phyloP scores from a whole-genome alignment of 805 yeast genomes.

The Blastobotrys mokoenaii region DNA sequence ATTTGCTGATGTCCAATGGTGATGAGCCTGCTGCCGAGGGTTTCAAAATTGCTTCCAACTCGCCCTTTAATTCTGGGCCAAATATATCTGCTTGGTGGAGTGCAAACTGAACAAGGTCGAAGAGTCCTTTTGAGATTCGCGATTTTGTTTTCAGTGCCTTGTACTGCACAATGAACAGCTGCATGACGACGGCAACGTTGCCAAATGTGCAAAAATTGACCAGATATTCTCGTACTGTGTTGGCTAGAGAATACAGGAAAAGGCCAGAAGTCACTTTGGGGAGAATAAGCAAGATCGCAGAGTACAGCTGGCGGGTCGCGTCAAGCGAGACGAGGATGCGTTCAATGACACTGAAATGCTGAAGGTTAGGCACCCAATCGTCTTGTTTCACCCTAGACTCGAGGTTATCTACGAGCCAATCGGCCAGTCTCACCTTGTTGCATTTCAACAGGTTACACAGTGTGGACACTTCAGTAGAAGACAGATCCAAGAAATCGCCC shows the following conservation, averaged over 20 bases:
- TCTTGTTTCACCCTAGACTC: neutral
- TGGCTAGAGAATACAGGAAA: conserved; percentile 36
- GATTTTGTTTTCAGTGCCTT: conserved; percentile 12
- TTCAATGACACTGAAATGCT: conserved; percentile 37
- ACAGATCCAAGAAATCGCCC: conserved; percentile 2
- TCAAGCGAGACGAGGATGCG: conserved; percentile 50
- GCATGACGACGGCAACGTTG: conserved; percentile 14
- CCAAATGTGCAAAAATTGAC: conserved; percentile 17
- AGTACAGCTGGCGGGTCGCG: conserved; percentile 23
- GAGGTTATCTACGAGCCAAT: conserved; percentile 5
- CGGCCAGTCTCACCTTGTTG: conserved; percentile 6
- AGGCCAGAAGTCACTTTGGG: conserved; percentile 47
- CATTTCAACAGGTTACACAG: conserved; percentile 6
- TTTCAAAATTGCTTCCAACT: conserved; percentile 16
- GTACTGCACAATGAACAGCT: conserved; percentile 14
- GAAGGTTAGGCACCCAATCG: conserved; percentile 4
- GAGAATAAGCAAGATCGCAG: conserved; percentile 39
- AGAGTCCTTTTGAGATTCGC: conserved; percentile 17
- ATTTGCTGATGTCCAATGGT: conserved; percentile 14
- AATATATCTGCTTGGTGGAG: neutral
- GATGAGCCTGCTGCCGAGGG: conserved; percentile 12
- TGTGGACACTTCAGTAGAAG: neutral
- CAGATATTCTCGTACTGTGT: conserved; percentile 12
- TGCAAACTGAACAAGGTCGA: conserved; percentile 18
- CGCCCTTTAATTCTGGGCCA: conserved; percentile 11